Percentiles rank a stretch among this genome's conserved stretches.
These are phyloP conservation scores for Stropharia rugosoannulata DNA, from an alignment of 768 basidiomycete genomes.

Conservation along the genomic window DNA sequence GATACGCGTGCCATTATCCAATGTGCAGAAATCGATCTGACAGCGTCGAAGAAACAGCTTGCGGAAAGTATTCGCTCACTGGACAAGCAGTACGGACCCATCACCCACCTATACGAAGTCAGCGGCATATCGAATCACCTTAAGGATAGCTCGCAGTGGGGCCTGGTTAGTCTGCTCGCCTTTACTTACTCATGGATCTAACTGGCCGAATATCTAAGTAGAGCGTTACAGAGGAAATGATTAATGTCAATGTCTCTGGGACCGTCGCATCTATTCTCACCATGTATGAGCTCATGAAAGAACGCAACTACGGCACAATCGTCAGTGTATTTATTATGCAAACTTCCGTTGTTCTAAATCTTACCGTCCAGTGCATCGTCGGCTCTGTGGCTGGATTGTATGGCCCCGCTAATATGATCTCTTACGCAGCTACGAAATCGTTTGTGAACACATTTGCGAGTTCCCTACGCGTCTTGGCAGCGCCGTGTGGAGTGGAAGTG, in stretches of 20 bases:
- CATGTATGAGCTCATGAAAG: constrained; percentile 30
- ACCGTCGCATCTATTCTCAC: constrained; percentile 23
- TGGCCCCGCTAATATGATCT: constrained; percentile 31
- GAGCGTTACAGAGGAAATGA: constrained; percentile 26
- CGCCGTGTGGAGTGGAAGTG: constrained; percentile 23
- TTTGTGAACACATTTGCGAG: constrained; percentile 30
- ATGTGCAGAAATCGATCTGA: constrained; percentile 23
- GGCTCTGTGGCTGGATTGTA: constrained; percentile 26
- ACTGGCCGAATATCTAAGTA: background rate
- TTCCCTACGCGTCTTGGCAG: constrained; percentile 27
- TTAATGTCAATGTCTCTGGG: constrained; percentile 28
- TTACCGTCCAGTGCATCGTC: constrained; percentile 24
- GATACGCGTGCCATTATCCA: constrained; percentile 21
- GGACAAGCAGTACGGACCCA: constrained; percentile 28
- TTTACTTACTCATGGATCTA: background rate
- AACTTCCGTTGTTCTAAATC: background rate
- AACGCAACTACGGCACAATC: constrained; percentile 26
- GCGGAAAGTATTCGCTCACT: constrained; percentile 15
- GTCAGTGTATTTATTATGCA: constrained; percentile 13
- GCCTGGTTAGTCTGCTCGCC: constrained; percentile 15
- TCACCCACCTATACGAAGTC: constrained; percentile 30
- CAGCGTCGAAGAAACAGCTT: constrained; percentile 16
- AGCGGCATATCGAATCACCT: constrained; percentile 25
- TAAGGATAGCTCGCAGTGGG: constrained; percentile 16
- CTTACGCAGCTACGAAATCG: constrained; percentile 28